Evolutionary conservation across 805 yeast species (phyloP).

Genomic region (Yarrowia osloensis): DNA sequence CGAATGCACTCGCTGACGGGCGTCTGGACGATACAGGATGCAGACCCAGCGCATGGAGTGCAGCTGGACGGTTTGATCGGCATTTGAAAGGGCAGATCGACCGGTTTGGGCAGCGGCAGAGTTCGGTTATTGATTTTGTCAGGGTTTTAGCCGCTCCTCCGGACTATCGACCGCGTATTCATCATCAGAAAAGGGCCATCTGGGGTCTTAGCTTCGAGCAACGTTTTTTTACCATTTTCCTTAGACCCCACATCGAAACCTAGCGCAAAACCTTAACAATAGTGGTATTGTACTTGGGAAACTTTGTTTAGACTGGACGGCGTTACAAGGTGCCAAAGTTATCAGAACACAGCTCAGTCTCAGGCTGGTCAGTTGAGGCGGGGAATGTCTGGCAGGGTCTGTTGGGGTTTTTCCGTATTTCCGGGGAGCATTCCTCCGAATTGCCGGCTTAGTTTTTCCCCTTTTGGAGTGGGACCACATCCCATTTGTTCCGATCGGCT

Average conservation of each 20-base stretch:
- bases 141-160: too few species aligned
- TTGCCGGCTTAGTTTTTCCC: too few species aligned
- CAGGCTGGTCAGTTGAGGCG: conserved; percentile 1
- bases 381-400: neutral
- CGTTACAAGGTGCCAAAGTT: neutral
- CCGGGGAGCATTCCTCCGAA: too few species aligned
- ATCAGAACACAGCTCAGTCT: neutral
- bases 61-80: neutral
- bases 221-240: neutral
- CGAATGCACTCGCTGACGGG: neutral
- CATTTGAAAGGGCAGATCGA: neutral
- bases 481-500: too few species aligned
- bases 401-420: neutral
- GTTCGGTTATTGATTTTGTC: too few species aligned
- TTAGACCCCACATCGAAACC: neutral
- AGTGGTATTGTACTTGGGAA: neutral
- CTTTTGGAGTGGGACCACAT: too few species aligned
- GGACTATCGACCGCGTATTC: neutral
- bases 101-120: neutral
- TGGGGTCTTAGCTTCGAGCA: neutral
- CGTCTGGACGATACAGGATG: neutral
- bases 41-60: conserved; percentile 1
- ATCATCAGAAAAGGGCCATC: neutral
- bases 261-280: too few species aligned
- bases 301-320: neutral